Percentiles rank a stretch among this genome's conserved stretches.
phyloP scores from a whole-genome alignment of 129 eudicot genomes.

The Chrysanthemum seticuspe region DNA sequence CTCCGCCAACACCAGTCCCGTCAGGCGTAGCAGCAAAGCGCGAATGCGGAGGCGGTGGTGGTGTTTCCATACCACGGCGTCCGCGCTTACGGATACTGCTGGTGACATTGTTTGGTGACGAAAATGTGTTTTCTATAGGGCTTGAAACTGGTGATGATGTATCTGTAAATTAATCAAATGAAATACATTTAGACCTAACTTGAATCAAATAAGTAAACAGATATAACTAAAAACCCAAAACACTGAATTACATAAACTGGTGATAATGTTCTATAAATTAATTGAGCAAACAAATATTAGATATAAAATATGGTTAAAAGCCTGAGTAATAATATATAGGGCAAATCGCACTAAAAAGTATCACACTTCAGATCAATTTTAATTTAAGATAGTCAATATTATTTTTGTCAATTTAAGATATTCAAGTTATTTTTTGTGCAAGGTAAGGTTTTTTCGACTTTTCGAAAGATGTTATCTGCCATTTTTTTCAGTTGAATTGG shows the following conservation, averaged over 20 bases:
- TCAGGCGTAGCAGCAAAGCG: conserved; percentile 54
- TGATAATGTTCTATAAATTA: no score
- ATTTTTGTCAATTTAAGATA: no score
- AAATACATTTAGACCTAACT: background rate
- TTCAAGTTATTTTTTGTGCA: no score
- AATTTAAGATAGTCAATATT: no score
- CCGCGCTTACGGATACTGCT: conserved; percentile 48
- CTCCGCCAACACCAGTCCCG: conserved; percentile 17
- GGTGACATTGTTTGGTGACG: conserved; percentile 50
- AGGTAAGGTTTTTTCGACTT: no score
- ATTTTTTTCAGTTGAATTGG: no score
- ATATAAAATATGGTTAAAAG: no score
- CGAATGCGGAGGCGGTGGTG: conserved; percentile 54
- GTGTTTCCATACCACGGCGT: conserved; percentile 47
- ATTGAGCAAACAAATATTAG: no score
- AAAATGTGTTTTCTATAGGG: conserved; percentile 69
- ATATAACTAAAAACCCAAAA: background rate
- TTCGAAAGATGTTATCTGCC: no score
- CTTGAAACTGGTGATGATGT: conserved; percentile 79
- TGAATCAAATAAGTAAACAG: background rate
- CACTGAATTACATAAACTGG: background rate
- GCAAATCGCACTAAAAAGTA: no score
- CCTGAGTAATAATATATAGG: no score
- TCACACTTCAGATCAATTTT: no score
- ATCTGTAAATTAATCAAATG: conserved; percentile 31